Percentiles rank a stretch among this genome's conserved stretches.
phyloP scores from a whole-genome alignment of 345 rosid species.

The Cardiospermum halicacabum region DNA sequence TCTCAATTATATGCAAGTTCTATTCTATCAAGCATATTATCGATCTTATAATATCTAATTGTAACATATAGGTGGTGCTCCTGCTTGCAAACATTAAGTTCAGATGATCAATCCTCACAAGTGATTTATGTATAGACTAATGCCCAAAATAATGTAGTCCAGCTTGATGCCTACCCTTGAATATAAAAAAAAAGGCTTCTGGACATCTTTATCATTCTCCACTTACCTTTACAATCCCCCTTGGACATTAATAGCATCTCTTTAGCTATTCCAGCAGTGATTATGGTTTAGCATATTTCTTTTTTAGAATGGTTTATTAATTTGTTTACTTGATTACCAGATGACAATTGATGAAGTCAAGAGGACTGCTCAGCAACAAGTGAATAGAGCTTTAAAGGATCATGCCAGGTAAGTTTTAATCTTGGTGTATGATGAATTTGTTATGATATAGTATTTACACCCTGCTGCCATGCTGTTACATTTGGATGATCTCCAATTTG shows the following conservation, averaged over 20 bases:
- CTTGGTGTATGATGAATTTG: neutral
- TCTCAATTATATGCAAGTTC: neutral
- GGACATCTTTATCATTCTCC: too few species aligned
- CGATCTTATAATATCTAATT: neutral
- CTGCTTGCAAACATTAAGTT: too few species aligned
- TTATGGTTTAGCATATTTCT: neutral
- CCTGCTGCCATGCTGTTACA: neutral
- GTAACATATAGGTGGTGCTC: too few species aligned
- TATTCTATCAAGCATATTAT: neutral
- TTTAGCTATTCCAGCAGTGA: neutral
- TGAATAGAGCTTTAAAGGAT: slow-evolving; percentile 85
- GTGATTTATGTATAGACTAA: too few species aligned
- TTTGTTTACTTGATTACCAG: slow-evolving; percentile 31
- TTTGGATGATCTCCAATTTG: slow-evolving; percentile 6
- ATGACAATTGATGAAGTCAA: slow-evolving; percentile 93
- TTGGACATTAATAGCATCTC: too few species aligned
- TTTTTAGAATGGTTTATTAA: slow-evolving; percentile 18
- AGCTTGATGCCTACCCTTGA: too few species aligned
- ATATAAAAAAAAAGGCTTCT: too few species aligned
- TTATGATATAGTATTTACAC: neutral
- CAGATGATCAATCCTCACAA: too few species aligned
- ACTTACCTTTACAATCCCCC: too few species aligned
- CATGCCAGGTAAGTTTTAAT: slow-evolving; percentile 57
- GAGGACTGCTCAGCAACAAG: slow-evolving; percentile 95
- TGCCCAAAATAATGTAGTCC: too few species aligned